Conservation (phyloP, 1,139 yeast genomes). For the Lodderomyces elongisporus region DNA sequence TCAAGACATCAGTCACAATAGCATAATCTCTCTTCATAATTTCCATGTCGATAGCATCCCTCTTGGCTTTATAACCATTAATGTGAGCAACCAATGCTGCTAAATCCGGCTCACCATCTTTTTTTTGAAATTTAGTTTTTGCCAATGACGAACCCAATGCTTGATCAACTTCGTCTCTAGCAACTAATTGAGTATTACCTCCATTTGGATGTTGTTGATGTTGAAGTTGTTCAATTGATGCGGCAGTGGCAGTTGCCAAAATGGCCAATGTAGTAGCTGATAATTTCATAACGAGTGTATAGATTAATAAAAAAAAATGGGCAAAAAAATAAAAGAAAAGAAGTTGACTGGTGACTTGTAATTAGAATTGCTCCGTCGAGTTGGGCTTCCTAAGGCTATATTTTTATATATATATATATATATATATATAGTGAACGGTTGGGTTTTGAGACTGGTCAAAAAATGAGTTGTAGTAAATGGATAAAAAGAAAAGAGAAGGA, state of each 20-base stretch:
- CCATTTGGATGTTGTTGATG: no score
- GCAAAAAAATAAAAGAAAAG: no score
- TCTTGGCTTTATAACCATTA: conserved; percentile 24
- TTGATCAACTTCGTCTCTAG: conserved; percentile 3
- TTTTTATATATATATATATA: no score
- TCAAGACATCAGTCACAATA: conserved; percentile 40
- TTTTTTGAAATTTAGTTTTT: conserved; percentile 5
- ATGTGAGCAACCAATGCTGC: conserved; percentile 20
- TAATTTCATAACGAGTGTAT: conserved; percentile 21
- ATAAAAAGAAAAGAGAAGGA: no score
- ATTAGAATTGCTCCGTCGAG: no score
- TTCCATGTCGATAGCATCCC: conserved; percentile 25
- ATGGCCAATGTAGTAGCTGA: conserved; percentile 25
- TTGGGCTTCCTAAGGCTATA: no score
- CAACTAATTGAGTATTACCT: conserved; percentile 1
- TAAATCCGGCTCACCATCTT: conserved; percentile 13
- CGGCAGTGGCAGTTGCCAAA: conserved; percentile 28
- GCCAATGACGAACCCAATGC: conserved; percentile 2
- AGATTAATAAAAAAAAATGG: background rate
- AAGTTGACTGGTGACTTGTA: background rate
- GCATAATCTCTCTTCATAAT: conserved; percentile 29
- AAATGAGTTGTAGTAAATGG: no score
- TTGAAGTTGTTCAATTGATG: conserved; percentile 5
- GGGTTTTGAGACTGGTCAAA: no score
- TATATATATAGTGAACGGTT: no score